Conservation (phyloP, 2,329 filamentous ascomycete species). For the Talaromyces marneffei region DNA sequence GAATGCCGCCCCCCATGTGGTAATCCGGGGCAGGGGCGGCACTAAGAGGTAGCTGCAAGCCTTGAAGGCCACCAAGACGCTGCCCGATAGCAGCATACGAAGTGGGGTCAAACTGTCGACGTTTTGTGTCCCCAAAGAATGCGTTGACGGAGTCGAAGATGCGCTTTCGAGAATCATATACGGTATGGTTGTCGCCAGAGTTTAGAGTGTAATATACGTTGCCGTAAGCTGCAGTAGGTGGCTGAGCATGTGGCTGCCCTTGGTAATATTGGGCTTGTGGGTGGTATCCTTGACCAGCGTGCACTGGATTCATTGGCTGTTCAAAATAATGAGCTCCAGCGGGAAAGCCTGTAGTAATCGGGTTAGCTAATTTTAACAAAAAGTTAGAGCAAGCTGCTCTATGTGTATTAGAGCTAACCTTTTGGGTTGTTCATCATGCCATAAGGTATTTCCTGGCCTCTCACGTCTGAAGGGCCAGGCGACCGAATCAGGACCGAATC, state of each 20-base stretch:
- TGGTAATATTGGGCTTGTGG: constrained; percentile 49
- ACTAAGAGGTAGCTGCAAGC: constrained; percentile 57
- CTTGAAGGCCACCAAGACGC: constrained; percentile 75
- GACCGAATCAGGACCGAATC: constrained; percentile 72
- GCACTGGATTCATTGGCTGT: constrained; percentile 39
- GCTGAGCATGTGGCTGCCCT: constrained; percentile 49
- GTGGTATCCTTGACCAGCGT: constrained; percentile 34
- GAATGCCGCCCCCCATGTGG: constrained; percentile 44
- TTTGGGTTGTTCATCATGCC: constrained; percentile 31
- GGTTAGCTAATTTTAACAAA: background rate
- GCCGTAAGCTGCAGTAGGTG: constrained; percentile 56
- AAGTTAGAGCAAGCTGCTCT: background rate
- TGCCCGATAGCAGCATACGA: constrained; percentile 92
- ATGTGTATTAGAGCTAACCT: constrained; percentile 23
- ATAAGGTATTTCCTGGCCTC: constrained; percentile 40
- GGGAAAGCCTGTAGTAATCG: constrained; percentile 25
- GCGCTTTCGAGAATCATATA: constrained; percentile 71
- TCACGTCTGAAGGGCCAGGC: constrained; percentile 51
- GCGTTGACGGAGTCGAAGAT: constrained; percentile 85
- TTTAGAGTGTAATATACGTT: constrained; percentile 73
- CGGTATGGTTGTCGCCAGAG: constrained; percentile 54
- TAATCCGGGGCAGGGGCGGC: constrained; percentile 48
- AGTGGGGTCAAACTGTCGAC: constrained; percentile 77
- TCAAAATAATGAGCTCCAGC: constrained; percentile 52
- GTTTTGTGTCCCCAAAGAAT: constrained; percentile 90